These are phyloP conservation scores for Emmonsiellopsis sp. DNA, from an alignment of 2,329 filamentous ascomycete species.

Conservation along the genomic window DNA sequence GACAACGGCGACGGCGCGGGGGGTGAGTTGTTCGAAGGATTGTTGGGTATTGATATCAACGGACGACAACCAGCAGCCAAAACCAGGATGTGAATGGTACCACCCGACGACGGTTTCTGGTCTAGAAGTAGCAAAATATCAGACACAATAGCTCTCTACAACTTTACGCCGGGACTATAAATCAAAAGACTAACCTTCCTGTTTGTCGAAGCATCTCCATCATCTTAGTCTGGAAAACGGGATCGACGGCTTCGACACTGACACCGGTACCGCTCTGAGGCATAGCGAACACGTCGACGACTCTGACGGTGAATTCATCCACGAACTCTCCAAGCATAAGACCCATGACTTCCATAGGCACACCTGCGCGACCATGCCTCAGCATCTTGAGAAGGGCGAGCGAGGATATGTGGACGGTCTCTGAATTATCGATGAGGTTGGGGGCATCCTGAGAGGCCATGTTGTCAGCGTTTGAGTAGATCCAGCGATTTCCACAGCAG, in stretches of 20 bases:
- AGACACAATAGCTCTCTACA: neutral
- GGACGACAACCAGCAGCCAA: constrained; percentile 97
- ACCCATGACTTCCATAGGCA: constrained; percentile 99
- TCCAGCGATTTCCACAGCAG: neutral
- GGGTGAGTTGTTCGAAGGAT: constrained; percentile 97
- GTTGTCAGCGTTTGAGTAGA: constrained; percentile 1
- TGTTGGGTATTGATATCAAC: constrained; percentile 99
- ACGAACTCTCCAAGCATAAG: constrained; percentile 98
- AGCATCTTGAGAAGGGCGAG: constrained; percentile 97
- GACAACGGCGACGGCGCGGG: constrained; percentile 92
- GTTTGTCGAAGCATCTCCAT: constrained; percentile 99
- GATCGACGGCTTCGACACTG: constrained; percentile 95
- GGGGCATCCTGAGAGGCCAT: constrained; percentile 60
- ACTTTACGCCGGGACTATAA: too few species aligned
- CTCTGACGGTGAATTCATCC: constrained; percentile 95
- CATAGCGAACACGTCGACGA: constrained; percentile 99
- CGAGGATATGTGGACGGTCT: constrained; percentile 98
- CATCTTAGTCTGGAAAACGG: constrained; percentile 99
- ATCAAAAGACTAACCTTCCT: constrained; percentile 55
- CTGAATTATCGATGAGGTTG: constrained; percentile 94
- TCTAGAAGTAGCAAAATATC: constrained; percentile 39
- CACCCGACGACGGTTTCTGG: constrained; percentile 96
- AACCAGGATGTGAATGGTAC: constrained; percentile 99
- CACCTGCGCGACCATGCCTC: constrained; percentile 90
- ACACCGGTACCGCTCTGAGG: constrained; percentile 97